These are phyloP conservation scores for Isoetes engelmannii DNA, from an alignment of 83 land plant species.

Conservation along the genomic window DNA sequence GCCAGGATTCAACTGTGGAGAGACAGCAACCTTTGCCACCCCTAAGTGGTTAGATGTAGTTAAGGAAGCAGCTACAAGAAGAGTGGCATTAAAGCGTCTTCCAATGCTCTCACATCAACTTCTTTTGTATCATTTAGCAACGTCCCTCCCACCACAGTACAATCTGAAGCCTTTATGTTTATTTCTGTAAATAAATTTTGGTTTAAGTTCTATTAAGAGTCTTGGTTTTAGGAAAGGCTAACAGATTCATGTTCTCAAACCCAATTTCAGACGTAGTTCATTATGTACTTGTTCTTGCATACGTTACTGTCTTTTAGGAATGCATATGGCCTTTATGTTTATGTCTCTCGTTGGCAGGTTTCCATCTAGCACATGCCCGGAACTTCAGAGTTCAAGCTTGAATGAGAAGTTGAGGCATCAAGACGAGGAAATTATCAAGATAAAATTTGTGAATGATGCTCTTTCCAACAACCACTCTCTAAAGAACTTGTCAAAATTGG, in stretches of 20 bases:
- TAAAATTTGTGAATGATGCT: conserved; percentile 66
- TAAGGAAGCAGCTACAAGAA: conserved; percentile 8
- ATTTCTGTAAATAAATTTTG: too few species aligned
- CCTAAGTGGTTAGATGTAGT: conserved; percentile 9
- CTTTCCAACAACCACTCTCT: conserved; percentile 49
- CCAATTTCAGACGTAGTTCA: too few species aligned
- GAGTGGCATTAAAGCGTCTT: background rate
- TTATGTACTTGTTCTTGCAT: too few species aligned
- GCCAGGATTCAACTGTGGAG: conserved; percentile 14
- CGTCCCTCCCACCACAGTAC: conserved; percentile 1
- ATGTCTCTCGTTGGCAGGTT: conserved; percentile 46
- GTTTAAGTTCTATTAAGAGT: too few species aligned
- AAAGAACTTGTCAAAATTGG: conserved; percentile 41
- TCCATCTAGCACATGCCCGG: conserved; percentile 46
- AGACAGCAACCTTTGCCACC: conserved; percentile 1
- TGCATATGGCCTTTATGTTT: background rate
- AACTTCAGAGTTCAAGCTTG: conserved; percentile 71
- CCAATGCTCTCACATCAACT: conserved; percentile 5
- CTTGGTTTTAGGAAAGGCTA: too few species aligned
- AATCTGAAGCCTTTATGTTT: too few species aligned
- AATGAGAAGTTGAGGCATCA: conserved; percentile 62
- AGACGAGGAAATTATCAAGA: conserved; percentile 67
- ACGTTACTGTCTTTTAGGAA: too few species aligned
- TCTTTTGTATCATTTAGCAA: background rate
- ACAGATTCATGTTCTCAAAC: too few species aligned